A percentile compares a stretch with the other conserved stretches of the same genome.
phyloP scores from a whole-genome alignment of 495 filamentous ascomycete genomes.

The Daldinia childiae region DNA sequence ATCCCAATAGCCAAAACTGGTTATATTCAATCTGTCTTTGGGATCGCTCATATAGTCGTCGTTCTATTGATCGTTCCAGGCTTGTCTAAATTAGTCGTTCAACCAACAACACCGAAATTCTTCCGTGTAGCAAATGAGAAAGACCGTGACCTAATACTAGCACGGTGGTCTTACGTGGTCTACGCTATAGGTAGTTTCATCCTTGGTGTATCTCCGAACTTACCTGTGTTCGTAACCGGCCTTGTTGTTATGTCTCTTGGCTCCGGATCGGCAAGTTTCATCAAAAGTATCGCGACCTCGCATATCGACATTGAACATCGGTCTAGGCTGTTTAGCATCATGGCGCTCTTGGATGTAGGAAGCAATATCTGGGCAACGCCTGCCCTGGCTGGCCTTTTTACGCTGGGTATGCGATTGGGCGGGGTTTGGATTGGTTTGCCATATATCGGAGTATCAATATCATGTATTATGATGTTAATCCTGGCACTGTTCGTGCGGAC shows the following conservation, averaged over 20 bases:
- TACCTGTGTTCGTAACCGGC: conserved; percentile 40
- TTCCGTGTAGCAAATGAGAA: conserved; percentile 38
- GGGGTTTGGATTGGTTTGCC: conserved; percentile 46
- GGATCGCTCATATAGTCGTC: conserved; percentile 38
- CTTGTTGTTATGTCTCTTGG: conserved; percentile 46
- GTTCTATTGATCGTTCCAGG: conserved; percentile 41
- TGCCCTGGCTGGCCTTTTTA: conserved; percentile 43
- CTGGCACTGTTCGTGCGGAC: conserved; percentile 35
- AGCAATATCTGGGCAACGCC: conserved; percentile 43
- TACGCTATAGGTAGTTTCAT: conserved; percentile 39
- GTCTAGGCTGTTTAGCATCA: conserved; percentile 42
- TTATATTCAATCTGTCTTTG: conserved; percentile 46
- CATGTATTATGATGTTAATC: conserved; percentile 41
- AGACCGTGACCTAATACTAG: conserved; percentile 39
- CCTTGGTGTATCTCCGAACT: conserved; percentile 37
- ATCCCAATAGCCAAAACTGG: conserved; percentile 44
- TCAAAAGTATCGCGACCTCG: conserved; percentile 42
- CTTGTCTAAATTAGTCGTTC: conserved; percentile 30
- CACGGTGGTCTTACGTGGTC: conserved; percentile 36
- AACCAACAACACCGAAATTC: conserved; percentile 25
- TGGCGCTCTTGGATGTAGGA: conserved; percentile 37
- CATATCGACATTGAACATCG: conserved; percentile 41
- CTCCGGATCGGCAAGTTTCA: conserved; percentile 38
- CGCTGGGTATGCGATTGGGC: conserved; percentile 45
- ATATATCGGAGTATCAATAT: conserved; percentile 43